These are phyloP conservation scores for Suillus alpinus DNA, from an alignment of 768 basidiomycete species.

Conservation along the genomic window DNA sequence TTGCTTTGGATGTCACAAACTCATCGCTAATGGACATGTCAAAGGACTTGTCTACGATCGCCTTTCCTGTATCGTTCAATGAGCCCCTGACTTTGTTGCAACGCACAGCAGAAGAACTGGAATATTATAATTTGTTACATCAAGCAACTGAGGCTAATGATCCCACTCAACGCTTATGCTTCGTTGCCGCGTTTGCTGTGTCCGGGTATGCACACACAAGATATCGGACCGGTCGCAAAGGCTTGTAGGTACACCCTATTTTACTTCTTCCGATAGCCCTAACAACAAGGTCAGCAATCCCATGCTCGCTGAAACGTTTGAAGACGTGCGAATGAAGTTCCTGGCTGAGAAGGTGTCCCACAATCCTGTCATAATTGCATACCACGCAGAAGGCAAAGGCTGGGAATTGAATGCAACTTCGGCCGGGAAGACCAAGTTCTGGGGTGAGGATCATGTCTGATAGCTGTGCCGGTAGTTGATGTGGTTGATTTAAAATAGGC, in stretches of 20 bases:
- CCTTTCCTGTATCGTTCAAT: constrained; percentile 88
- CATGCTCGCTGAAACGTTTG: constrained; percentile 86
- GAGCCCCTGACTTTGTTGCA: constrained; percentile 85
- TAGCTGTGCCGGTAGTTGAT: constrained; percentile 14
- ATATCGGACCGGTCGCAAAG: constrained; percentile 79
- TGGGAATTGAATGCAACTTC: constrained; percentile 79
- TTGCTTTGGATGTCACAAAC: constrained; percentile 1
- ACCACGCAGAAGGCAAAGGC: constrained; percentile 74
- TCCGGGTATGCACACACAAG: constrained; percentile 82
- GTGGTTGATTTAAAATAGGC: constrained; percentile 41
- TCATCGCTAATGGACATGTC: background rate
- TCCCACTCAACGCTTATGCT: constrained; percentile 66
- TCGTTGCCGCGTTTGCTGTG: constrained; percentile 81
- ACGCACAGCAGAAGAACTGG: constrained; percentile 78
- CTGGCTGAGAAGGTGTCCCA: constrained; percentile 88
- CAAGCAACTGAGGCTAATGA: constrained; percentile 59
- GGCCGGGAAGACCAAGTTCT: constrained; percentile 85
- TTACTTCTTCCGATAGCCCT: constrained; percentile 4
- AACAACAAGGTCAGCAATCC: constrained; percentile 59
- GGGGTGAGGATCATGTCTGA: constrained; percentile 55
- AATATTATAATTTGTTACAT: constrained; percentile 69
- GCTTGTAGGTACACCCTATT: constrained; percentile 58
- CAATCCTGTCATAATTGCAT: constrained; percentile 80
- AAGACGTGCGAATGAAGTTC: constrained; percentile 77
- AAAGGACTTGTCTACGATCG: constrained; percentile 78